Percentiles rank a stretch among this genome's conserved stretches.
phyloP scores from a whole-genome alignment of 2,329 filamentous ascomycete species.

The Apiospora koreana region DNA sequence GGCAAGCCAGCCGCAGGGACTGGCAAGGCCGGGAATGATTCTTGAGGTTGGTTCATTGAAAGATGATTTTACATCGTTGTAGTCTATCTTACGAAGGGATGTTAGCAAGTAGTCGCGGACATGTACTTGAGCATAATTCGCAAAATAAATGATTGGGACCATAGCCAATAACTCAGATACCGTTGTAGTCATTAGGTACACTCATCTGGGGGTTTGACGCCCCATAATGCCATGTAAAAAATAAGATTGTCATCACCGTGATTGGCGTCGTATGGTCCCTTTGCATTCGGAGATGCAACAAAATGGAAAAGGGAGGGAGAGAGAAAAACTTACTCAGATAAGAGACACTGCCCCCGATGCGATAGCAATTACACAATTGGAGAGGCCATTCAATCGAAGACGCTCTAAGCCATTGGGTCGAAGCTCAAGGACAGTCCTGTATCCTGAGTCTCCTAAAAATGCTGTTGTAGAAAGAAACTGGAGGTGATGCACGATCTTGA shows the following conservation, averaged over 20 bases:
- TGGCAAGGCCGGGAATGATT: conserved; percentile 18
- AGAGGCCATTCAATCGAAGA: conserved; percentile 21
- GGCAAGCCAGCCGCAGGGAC: background rate
- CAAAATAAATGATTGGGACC: conserved; percentile 20
- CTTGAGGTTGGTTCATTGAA: conserved; percentile 33
- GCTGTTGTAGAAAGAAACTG: background rate
- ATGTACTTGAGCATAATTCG: background rate
- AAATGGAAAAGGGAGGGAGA: background rate
- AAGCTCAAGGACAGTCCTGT: background rate
- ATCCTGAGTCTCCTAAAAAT: background rate
- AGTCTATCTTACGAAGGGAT: conserved; percentile 25
- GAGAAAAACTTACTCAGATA: conserved; percentile 23
- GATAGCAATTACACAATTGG: conserved; percentile 20
- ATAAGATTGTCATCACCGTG: conserved; percentile 63
- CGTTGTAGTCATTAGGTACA: conserved; percentile 87
- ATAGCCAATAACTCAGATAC: conserved; percentile 76
- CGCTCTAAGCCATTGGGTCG: background rate
- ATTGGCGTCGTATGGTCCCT: conserved; percentile 19
- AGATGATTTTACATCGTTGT: conserved; percentile 43
- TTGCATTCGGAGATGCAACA: background rate
- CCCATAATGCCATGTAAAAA: conserved; percentile 41
- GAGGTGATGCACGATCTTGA: background rate
- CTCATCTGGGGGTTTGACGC: conserved; percentile 62
- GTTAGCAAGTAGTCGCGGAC: background rate
- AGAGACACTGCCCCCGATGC: conserved; percentile 21